Conservation (phyloP, 768 basidiomycete species). For the Suillus sp. region DNA sequence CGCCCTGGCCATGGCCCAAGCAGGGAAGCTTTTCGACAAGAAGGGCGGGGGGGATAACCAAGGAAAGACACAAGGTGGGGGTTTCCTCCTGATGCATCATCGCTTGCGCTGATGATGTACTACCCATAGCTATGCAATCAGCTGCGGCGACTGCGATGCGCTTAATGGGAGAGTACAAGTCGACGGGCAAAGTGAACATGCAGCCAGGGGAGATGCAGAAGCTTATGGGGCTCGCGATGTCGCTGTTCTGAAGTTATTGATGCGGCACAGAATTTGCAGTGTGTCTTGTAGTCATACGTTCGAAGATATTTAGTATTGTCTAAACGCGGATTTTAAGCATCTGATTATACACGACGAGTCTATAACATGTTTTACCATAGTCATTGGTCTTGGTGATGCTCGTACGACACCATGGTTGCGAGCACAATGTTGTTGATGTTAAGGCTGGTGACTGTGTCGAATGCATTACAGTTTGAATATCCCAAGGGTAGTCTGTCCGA, state of each 20-base stretch:
- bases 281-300: background rate
- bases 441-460: too few species aligned
- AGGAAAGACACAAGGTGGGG: slow-evolving; percentile 32
- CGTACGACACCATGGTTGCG: too few species aligned
- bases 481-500: too few species aligned
- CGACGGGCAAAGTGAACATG: slow-evolving; percentile 24
- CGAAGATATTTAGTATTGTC: background rate
- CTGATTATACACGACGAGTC: background rate
- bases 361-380: background rate
- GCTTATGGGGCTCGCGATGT: slow-evolving; percentile 30
- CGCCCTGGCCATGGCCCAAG: slow-evolving; percentile 34
- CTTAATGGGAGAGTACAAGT: slow-evolving; percentile 27
- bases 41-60: slow-evolving; percentile 24
- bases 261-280: background rate
- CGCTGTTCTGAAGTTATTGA: slow-evolving; percentile 20
- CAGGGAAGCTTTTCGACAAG: slow-evolving; percentile 35
- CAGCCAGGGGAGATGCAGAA: slow-evolving; percentile 33
- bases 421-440: too few species aligned
- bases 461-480: too few species aligned
- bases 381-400: background rate
- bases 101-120: background rate
- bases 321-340: background rate
- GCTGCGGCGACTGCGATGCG: slow-evolving; percentile 35
- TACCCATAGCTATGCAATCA: slow-evolving; percentile 31
- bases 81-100: background rate